Base-by-base conservation (phyloP, 345 rosid species). In the Moringa oleifera region DNA sequence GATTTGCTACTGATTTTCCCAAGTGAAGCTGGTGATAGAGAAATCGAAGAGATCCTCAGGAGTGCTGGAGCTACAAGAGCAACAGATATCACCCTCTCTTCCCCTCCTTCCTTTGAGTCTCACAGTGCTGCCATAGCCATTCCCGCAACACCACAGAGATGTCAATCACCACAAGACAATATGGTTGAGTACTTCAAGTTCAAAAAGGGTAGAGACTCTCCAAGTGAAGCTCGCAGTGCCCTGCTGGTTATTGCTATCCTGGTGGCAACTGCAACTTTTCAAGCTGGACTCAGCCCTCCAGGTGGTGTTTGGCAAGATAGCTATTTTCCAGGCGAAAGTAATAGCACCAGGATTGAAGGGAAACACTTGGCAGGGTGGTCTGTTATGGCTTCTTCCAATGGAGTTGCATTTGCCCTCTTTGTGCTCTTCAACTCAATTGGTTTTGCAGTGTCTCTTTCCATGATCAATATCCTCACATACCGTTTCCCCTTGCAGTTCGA, bases 11-110 rank as follows among this genome's bases (percentile, higher is more conserved):
- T 69, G 62, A 81, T 81, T 18, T 77, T 81, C 69, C 83, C 79
- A 16, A 85, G 86, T n/a, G 80, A 83, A 79, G 85, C 82, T 19
- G 85, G 86, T 0, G 85, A 85, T 23, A 68, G 80, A 64, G 86
- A 85, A 75, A 79, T 83, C 2, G 57, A 60, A 0, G 85, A 79
- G 54, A 73, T 65, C 60, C 81, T 79, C 62, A 66, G 17, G 4
- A 22, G 36, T 12, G 73, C 80, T 18, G 86, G 86, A 60, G 86
- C 78, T 49, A 50, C 52, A 45, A 71, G 63, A 57, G 74, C 71
- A 8, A 62, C 45, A 62, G 77, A 80, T 8, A n/a, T 57, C 18
- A 59, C 18, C 28, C 2, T 22, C 20, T 61, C 65, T 1, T 25
- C 74, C 0, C 52, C 28, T 19, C n/a, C 55, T 31, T 58, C 71